These are phyloP conservation scores for Scutellaria galericulata DNA, from an alignment of 257 asterid genomes.

Conservation along the genomic window DNA sequence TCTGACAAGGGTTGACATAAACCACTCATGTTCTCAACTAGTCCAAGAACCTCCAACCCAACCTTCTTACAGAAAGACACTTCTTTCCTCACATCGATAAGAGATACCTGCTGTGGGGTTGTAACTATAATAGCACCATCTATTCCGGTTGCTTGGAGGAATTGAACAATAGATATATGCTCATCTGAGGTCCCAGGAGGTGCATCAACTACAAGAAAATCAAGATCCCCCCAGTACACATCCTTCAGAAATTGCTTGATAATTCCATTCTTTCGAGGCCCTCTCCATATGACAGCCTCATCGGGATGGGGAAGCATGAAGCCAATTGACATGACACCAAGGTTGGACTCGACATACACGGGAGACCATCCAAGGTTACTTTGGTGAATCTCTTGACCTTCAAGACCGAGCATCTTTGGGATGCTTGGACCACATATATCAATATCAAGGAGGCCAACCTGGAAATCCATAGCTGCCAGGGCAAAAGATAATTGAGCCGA, in stretches of 20 bases:
- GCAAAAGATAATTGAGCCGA: constrained; percentile 87
- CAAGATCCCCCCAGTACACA: constrained; percentile 90
- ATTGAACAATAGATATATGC: constrained; percentile 87
- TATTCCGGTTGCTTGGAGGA: constrained; percentile 78
- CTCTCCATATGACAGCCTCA: constrained; percentile 87
- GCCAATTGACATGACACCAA: constrained; percentile 62
- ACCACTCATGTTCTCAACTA: constrained; percentile 96
- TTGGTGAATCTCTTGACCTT: constrained; percentile 77
- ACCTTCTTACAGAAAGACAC: constrained; percentile 89
- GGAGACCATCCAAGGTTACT: constrained; percentile 94
- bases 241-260: constrained; percentile 85
- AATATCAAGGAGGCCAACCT: constrained; percentile 91
- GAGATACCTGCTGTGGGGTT: constrained; percentile 92
- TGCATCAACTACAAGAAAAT: constrained; percentile 89
- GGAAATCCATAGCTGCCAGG: constrained; percentile 79
- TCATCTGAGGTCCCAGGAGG: constrained; percentile 98
- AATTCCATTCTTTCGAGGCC: constrained; percentile 82
- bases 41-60: constrained; percentile 74
- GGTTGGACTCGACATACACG: constrained; percentile 82
- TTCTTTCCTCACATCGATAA: constrained; percentile 89
- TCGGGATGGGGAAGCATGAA: constrained; percentile 48
- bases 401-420: constrained; percentile 87
- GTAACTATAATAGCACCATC: constrained; percentile 92
- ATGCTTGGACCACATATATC: constrained; percentile 95
- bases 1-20: constrained; percentile 66